Base-by-base conservation (phyloP, 495 filamentous ascomycete genomes). In the Aspergillus carlsbadensis region DNA sequence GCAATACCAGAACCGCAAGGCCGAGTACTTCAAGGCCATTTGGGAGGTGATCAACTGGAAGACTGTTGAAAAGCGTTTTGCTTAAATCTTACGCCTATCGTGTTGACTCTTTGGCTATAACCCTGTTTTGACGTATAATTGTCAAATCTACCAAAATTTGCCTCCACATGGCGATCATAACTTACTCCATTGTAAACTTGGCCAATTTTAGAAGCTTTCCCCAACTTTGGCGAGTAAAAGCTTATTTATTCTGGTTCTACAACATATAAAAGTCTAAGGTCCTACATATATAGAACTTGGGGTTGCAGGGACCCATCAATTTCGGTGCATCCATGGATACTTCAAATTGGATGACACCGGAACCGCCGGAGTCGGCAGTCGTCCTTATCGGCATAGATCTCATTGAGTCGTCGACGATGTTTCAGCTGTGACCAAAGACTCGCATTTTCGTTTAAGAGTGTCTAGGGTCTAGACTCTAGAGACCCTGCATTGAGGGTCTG, bases 11-110 rank as follows among this genome's bases (percentile, higher is more conserved):
- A 98, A 98, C 79, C 88, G 93, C 69, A 98, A 98, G 84, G 94
- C 90, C 51, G 95, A 97, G 72, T 98, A 98, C 78, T 96, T 98
- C 73, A 84, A 83, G 54, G 91, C 91, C 54, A 88, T 98, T 69
- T 98, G 94, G 94, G 91, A 97, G 60, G 91, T 98, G 44, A 81
- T 98, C 64, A 98, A 98, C 80, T 98, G 94, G 94, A 94, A 93
- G 81, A 81, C 87, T 36, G 94, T 88, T 34, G 95, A 96, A 81
- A 83, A 88, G 72, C 85, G 94, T 54, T 94, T 93, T 67, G 36
- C 67, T 40, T 76, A 70, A 70, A 48, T 26, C 13, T 20, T 3
- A 41, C 36, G 48, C 42, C 48, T 36, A 51, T 58, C 48, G 29
- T 42, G 52, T 42, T 49, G 40, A 49, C 24, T 57, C 43, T 39